These are phyloP conservation scores for Lactarius vividus DNA, from an alignment of 768 basidiomycete species.

Conservation along the genomic window DNA sequence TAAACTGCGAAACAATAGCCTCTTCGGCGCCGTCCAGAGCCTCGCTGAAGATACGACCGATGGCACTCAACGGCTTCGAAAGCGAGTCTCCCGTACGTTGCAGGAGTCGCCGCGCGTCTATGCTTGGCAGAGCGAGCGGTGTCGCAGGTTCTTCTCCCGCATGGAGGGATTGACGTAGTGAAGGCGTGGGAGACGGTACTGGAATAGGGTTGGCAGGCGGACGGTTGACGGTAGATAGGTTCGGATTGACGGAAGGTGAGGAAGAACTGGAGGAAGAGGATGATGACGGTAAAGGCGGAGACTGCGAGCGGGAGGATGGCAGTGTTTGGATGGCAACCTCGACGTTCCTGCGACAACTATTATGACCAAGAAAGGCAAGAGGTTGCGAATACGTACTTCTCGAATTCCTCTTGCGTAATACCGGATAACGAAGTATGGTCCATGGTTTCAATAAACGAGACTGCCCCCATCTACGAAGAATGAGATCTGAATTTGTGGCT, in stretches of 20 bases:
- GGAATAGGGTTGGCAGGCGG: slow-evolving; percentile 26
- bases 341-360: slow-evolving; percentile 45
- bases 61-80: slow-evolving; percentile 86
- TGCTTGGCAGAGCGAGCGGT: slow-evolving; percentile 63
- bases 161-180: slow-evolving; percentile 40
- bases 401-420: slow-evolving; percentile 92
- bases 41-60: slow-evolving; percentile 83
- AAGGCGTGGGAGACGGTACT: slow-evolving; percentile 16
- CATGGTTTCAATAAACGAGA: slow-evolving; percentile 98
- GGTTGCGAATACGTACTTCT: slow-evolving; percentile 46
- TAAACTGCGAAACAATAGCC: slow-evolving; percentile 32
- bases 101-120: slow-evolving; percentile 76
- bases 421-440: slow-evolving; percentile 93
- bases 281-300: slow-evolving; percentile 33
- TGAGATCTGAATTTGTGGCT: not conserved
- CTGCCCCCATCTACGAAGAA: slow-evolving; percentile 78
- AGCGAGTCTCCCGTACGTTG: slow-evolving; percentile 91
- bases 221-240: slow-evolving; percentile 10
- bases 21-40: slow-evolving; percentile 73
- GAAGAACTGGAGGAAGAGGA: slow-evolving; percentile 32
- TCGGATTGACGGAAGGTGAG: slow-evolving; percentile 33
- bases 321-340: slow-evolving; percentile 56
- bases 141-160: slow-evolving; percentile 89
- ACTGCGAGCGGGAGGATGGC: slow-evolving; percentile 37
- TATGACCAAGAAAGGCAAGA: not conserved